Percentiles rank a stretch among this genome's conserved stretches.
These are phyloP conservation scores for Vigna trinervia DNA, from an alignment of 306 rosid genomes.

Conservation along the genomic window DNA sequence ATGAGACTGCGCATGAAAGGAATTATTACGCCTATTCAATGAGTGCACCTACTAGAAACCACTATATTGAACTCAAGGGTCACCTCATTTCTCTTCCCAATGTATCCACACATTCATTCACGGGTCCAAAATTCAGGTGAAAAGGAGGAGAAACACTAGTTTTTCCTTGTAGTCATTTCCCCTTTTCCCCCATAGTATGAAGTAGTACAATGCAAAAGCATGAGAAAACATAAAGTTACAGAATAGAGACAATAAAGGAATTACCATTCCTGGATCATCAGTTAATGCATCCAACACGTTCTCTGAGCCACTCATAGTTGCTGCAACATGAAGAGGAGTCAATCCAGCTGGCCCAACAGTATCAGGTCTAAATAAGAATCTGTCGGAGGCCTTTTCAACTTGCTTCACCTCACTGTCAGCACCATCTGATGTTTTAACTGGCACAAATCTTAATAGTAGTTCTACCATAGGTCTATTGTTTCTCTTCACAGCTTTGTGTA, in stretches of 20 bases:
- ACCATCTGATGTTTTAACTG: slow-evolving; percentile 46
- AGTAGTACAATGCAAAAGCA: neutral
- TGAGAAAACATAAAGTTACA: neutral
- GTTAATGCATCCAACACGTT: slow-evolving; percentile 78
- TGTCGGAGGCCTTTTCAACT: slow-evolving; percentile 40
- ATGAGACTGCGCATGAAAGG: neutral
- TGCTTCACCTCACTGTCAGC: slow-evolving; percentile 52
- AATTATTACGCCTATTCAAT: neutral
- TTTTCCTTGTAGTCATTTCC: neutral
- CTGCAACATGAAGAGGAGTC: slow-evolving; percentile 90
- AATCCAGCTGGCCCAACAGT: slow-evolving; percentile 68
- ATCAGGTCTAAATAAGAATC: slow-evolving; percentile 79
- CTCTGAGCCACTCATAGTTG: slow-evolving; percentile 66
- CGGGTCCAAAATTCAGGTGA: neutral
- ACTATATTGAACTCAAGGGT: neutral
- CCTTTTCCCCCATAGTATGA: neutral
- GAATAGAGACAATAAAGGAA: neutral
- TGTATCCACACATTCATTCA: neutral
- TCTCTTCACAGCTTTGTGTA: slow-evolving; percentile 85
- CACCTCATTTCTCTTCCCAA: neutral
- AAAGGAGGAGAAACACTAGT: neutral
- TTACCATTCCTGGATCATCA: slow-evolving; percentile 84
- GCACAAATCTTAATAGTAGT: slow-evolving; percentile 67
- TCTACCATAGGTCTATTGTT: slow-evolving; percentile 79
- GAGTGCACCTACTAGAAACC: neutral